Percentiles rank a stretch among this genome's conserved stretches.
Conservation (phyloP, 305 asterid species). For the Caryopteris hybrid region DNA sequence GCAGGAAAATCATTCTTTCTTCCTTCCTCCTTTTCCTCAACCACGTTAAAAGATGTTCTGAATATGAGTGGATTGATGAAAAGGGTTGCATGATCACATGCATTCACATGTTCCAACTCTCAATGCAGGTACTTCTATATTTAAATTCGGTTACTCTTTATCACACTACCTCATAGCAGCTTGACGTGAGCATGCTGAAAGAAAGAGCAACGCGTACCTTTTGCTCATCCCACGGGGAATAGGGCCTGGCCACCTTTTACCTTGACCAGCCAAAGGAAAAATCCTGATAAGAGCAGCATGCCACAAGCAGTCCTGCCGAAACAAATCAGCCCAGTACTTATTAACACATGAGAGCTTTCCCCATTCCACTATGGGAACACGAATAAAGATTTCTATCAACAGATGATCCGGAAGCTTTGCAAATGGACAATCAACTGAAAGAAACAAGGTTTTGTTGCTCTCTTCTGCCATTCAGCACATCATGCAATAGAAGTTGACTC, state of each 20-base stretch:
- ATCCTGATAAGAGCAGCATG: constrained; percentile 53
- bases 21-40: neutral
- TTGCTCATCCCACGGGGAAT: constrained; percentile 65
- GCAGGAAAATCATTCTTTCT: neutral
- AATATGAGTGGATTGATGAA: neutral
- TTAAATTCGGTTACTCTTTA: neutral
- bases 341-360: constrained; percentile 49
- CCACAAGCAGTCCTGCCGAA: constrained; percentile 67
- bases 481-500: constrained; percentile 11
- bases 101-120: constrained; percentile 1
- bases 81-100: neutral
- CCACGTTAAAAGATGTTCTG: neutral
- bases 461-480: constrained; percentile 40
- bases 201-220: constrained; percentile 33
- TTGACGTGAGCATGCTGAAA: neutral
- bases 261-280: constrained; percentile 51
- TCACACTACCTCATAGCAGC: neutral
- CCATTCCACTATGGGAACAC: constrained; percentile 59
- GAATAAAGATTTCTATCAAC: constrained; percentile 51
- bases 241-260: constrained; percentile 73
- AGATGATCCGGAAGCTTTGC: constrained; percentile 61
- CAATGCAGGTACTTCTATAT: neutral
- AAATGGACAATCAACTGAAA: constrained; percentile 40
- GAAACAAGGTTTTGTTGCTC: constrained; percentile 22
- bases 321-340: constrained; percentile 59